phyloP scores from a whole-genome alignment of 768 basidiomycete species.

The Podaxis sp. region DNA sequence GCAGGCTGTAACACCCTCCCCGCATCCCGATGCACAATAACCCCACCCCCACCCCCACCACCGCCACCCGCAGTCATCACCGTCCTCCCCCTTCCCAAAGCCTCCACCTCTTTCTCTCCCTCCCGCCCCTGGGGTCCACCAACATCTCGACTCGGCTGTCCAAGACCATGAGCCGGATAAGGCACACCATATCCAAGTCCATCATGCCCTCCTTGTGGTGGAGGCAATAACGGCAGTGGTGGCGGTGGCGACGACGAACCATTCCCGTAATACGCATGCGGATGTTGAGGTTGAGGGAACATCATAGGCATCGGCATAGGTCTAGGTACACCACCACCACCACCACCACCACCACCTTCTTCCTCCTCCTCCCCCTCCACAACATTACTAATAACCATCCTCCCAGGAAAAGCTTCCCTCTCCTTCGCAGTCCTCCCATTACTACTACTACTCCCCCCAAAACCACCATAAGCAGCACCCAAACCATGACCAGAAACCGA shows the following conservation, averaged over 20 bases:
- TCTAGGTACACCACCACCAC: not conserved
- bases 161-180: no score
- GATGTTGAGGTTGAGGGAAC: not conserved
- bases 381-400: constrained; percentile 7
- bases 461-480: no score
- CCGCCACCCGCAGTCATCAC: not conserved
- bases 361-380: not conserved
- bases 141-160: no score
- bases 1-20: not conserved
- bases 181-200: not conserved
- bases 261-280: not conserved
- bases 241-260: not conserved
- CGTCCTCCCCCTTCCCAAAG: not conserved
- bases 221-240: not conserved
- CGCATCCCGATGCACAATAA: constrained; percentile 13
- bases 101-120: not conserved
- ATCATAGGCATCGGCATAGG: not conserved
- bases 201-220: not conserved
- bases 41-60: not conserved
- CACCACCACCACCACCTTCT: no score
- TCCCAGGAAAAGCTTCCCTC: constrained; percentile 16
- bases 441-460: not conserved
- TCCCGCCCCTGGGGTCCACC: no score
- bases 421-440: constrained; percentile 17
- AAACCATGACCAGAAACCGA: no score